phyloP scores from a whole-genome alignment of 768 basidiomycete genomes.

The Xerocomellus amylosporus region DNA sequence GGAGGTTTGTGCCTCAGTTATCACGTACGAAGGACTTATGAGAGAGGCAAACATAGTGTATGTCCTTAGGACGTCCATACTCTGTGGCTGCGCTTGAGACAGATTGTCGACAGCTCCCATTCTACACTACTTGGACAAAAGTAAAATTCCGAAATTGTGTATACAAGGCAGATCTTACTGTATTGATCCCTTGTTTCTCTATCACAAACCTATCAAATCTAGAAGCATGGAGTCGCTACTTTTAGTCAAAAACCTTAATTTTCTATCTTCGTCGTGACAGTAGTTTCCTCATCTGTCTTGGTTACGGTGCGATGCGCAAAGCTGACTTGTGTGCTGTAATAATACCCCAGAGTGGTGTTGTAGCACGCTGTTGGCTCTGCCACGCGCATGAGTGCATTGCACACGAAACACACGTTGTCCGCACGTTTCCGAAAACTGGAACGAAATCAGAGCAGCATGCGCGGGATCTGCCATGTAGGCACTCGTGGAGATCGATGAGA shows the following conservation, averaged over 20 bases:
- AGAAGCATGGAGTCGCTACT: slow-evolving; percentile 22
- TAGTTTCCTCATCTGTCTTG: slow-evolving; percentile 18
- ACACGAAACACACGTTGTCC: slow-evolving; percentile 20
- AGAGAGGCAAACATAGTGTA: neutral
- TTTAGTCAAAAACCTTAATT: slow-evolving; percentile 32
- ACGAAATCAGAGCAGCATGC: neutral
- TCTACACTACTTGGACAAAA: neutral
- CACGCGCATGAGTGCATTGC: slow-evolving; percentile 8
- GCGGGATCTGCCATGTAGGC: neutral
- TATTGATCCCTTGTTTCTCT: slow-evolving; percentile 13
- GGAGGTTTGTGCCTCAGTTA: neutral
- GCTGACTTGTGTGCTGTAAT: slow-evolving; percentile 13
- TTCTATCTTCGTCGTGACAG: slow-evolving; percentile 17
- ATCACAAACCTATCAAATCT: slow-evolving; percentile 21
- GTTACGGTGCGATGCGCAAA: slow-evolving; percentile 19
- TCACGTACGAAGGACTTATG: neutral
- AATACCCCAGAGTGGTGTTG: slow-evolving; percentile 15
- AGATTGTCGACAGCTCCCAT: neutral
- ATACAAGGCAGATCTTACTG: slow-evolving; percentile 22
- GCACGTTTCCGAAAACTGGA: neutral
- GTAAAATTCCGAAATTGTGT: slow-evolving; percentile 3
- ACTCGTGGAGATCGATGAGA: neutral
- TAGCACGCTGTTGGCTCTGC: slow-evolving; percentile 4
- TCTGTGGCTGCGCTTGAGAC: neutral
- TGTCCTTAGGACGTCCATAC: neutral